These are phyloP conservation scores for Aechmea fasciata DNA, from an alignment of 176 grass and related monocot species.

Conservation along the genomic window DNA sequence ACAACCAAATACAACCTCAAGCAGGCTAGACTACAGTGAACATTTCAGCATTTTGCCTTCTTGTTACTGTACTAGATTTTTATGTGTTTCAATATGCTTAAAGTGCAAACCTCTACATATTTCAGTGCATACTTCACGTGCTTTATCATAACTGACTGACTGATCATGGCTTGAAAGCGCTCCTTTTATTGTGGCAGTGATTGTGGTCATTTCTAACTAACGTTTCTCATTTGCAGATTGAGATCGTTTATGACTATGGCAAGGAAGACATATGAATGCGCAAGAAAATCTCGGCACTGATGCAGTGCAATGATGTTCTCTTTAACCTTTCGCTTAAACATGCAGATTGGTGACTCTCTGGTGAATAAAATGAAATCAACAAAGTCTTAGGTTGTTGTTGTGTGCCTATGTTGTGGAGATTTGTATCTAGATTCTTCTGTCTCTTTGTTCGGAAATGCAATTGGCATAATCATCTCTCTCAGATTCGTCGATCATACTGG, in stretches of 20 bases:
- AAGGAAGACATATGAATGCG: conserved; percentile 48
- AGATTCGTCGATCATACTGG: neutral
- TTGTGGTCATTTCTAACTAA: no score
- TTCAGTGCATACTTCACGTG: no score
- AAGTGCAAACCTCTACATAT: no score
- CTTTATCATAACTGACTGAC: no score
- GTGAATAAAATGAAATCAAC: conserved; percentile 33
- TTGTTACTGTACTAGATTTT: no score
- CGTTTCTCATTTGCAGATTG: conserved; percentile 49
- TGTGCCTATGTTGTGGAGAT: conserved; percentile 11
- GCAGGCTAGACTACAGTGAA: no score
- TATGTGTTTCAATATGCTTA: no score
- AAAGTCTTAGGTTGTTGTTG: neutral
- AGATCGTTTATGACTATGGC: conserved; percentile 83
- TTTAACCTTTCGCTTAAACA: conserved; percentile 15
- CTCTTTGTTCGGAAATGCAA: conserved; percentile 2
- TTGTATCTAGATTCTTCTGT: conserved; percentile 10
- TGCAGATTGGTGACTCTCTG: conserved; percentile 20
- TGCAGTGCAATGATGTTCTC: conserved; percentile 13
- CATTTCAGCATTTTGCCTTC: no score
- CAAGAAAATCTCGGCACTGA: conserved; percentile 24
- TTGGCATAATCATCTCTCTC: neutral
- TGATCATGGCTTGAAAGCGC: no score
- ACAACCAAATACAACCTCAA: no score
- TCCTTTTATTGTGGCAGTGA: no score